These are phyloP conservation scores for Byssochlamys sp. DNA, from an alignment of 2,329 filamentous ascomycete species.

Conservation along the genomic window DNA sequence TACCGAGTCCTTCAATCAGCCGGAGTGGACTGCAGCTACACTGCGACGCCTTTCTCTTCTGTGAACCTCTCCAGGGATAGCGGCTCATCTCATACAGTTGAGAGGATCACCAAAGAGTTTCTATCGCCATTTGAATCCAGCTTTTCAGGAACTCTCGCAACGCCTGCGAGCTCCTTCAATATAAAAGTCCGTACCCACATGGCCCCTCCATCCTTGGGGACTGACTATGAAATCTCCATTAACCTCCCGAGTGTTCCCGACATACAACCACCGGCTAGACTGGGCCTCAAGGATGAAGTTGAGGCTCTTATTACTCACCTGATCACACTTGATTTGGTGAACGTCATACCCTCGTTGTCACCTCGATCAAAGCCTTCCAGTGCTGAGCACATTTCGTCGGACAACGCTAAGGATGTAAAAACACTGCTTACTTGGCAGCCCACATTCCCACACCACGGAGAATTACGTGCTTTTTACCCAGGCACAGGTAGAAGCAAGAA, in stretches of 20 bases:
- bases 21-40: slow-evolving; percentile 21
- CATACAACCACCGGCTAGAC: slow-evolving; percentile 22
- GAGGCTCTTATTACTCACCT: slow-evolving; percentile 26
- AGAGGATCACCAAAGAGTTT: slow-evolving; percentile 35
- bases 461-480: slow-evolving; percentile 17
- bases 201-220: slow-evolving; percentile 24
- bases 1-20: slow-evolving; percentile 23
- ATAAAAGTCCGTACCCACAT: slow-evolving; percentile 30
- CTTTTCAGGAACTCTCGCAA: slow-evolving; percentile 28
- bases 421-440: slow-evolving; percentile 6
- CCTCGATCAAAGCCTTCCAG: background rate
- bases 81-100: slow-evolving; percentile 17
- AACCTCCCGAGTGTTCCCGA: slow-evolving; percentile 21
- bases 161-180: slow-evolving; percentile 25
- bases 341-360: slow-evolving; percentile 17
- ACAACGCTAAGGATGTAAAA: background rate
- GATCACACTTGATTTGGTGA: slow-evolving; percentile 29
- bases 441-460: slow-evolving; percentile 26
- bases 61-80: slow-evolving; percentile 8
- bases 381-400: background rate
- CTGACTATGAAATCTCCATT: slow-evolving; percentile 29
- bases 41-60: slow-evolving; percentile 17
- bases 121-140: slow-evolving; percentile 35
- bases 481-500: slow-evolving; percentile 18
- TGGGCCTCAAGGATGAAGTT: slow-evolving; percentile 26